Evolutionary conservation across 768 basidiomycete species (phyloP).

Genomic region (Xanthoconium purpureum): DNA sequence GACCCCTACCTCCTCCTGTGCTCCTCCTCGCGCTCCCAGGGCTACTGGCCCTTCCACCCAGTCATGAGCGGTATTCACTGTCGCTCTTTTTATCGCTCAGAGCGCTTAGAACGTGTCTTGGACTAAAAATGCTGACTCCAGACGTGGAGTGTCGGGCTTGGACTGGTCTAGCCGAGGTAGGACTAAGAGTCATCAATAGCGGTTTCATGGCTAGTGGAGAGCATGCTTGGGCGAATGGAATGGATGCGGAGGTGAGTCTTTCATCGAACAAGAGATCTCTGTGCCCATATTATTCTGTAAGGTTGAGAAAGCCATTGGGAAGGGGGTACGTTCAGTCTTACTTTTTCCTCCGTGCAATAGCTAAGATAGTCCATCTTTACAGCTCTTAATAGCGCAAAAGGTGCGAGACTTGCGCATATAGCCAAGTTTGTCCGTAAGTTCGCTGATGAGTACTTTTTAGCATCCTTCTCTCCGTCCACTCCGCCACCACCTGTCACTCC

Average conservation of each 20-base stretch:
- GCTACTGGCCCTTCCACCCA: slow-evolving; percentile 62
- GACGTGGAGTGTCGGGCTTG: slow-evolving; percentile 69
- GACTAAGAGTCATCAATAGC: slow-evolving; percentile 51
- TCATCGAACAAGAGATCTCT: neutral
- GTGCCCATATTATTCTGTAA: slow-evolving; percentile 16
- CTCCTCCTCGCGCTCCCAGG: slow-evolving; percentile 62
- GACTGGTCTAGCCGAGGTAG: slow-evolving; percentile 67
- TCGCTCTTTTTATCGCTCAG: slow-evolving; percentile 55
- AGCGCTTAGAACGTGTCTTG: slow-evolving; percentile 56
- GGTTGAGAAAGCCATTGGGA: slow-evolving; percentile 64
- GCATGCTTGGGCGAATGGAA: slow-evolving; percentile 45
- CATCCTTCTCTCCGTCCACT: slow-evolving; percentile 65
- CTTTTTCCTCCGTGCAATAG: neutral
- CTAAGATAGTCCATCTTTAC: slow-evolving; percentile 1
- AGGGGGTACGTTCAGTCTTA: slow-evolving; percentile 52
- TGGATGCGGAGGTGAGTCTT: slow-evolving; percentile 50
- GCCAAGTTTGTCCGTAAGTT: neutral
- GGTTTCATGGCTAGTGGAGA: slow-evolving; percentile 38
- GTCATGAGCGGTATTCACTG: slow-evolving; percentile 50
- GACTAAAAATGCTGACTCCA: slow-evolving; percentile 46
- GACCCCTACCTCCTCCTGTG: slow-evolving; percentile 39
- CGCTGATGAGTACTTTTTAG: slow-evolving; percentile 30
- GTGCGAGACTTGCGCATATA: slow-evolving; percentile 34
- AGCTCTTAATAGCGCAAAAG: slow-evolving; percentile 59
- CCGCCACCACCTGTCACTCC: slow-evolving; percentile 54